These are phyloP conservation scores for Fusarium guadeloupense DNA, from an alignment of 2,329 filamentous ascomycete species.

Conservation along the genomic window DNA sequence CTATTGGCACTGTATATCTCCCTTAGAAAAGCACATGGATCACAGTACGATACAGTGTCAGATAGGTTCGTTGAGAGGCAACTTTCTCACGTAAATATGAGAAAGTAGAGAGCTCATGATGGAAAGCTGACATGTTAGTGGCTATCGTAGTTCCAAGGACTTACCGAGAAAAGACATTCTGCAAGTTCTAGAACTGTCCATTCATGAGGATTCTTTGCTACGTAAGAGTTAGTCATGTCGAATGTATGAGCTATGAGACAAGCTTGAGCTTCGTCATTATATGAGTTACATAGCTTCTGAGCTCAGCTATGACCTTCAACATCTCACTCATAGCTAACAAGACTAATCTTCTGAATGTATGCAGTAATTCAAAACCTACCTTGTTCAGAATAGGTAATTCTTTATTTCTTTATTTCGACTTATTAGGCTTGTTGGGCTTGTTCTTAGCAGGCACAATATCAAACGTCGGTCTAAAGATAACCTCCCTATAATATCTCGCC, in stretches of 20 bases:
- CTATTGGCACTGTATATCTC: slow-evolving; percentile 35
- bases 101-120: slow-evolving; percentile 14
- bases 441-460: slow-evolving; percentile 37
- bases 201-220: too few species aligned
- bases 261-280: neutral
- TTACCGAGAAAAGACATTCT: neutral
- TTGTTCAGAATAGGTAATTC: neutral
- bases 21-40: too few species aligned
- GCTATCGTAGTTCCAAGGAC: neutral
- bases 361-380: slow-evolving; percentile 4
- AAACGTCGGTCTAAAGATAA: slow-evolving; percentile 65
- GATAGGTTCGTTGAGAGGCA: slow-evolving; percentile 12
- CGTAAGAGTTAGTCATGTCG: too few species aligned
- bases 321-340: neutral
- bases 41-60: slow-evolving; percentile 25
- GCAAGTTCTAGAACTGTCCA: neutral
- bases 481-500: slow-evolving; percentile 81
- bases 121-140: neutral
- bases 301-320: slow-evolving; percentile 2
- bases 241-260: neutral
- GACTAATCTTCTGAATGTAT: neutral
- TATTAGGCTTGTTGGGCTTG: slow-evolving; percentile 23
- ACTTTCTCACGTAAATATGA: slow-evolving; percentile 15
- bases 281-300: slow-evolving; percentile 1
- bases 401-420: slow-evolving; percentile 8